Base-by-base conservation (phyloP, 805 yeast species). In the Lachancea meyersii region DNA sequence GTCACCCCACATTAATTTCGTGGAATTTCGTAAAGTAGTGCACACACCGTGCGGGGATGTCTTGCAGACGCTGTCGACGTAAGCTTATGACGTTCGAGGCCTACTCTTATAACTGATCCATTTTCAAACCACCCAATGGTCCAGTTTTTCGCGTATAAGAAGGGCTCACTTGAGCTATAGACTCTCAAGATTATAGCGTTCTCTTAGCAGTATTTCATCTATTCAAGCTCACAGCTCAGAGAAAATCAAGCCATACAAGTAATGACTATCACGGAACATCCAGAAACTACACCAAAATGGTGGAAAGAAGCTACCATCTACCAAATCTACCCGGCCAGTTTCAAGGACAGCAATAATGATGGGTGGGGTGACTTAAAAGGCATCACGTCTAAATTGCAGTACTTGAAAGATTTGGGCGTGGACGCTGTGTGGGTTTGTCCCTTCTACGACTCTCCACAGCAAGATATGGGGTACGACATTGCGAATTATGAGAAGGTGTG, bases 391-490 rank as follows among this genome's bases (percentile, higher is more conserved):
- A 69, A 70, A 23, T 62, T 77, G 47, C 79, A 73, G 58, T 75
- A 77, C 57, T 55, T 77, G 57, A 69, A 73, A 54, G 57, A 54
- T 17, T 58, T 76, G 27, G 79, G 79, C 2, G 66, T 67, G 13
- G 78, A 74, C 44, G 69, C 72, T 14, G 62, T 77, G 31, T 77
- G 82, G 82, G 57, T 76, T 40, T 71, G 74, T 19, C 82, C 82
- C 19, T 72, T 73, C 65, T 76, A 68, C 60, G 76, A 73, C 48
- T 72, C 78, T 2, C 82, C 82, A 8, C 77, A 73, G 54, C 72
- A 70, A 40, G 82, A 77, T 55, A 76, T 77, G 81, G 82, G 82
- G 4, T 77, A 77, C 54, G 82, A 77, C 51, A 74, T 77, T 51
- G 59, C 74, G 14, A 70, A 77, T 58, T 77, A 77, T 58, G 68